Conservation (phyloP, 108 stramenopile genomes). For the Fragilariopsis cylindrus region DNA sequence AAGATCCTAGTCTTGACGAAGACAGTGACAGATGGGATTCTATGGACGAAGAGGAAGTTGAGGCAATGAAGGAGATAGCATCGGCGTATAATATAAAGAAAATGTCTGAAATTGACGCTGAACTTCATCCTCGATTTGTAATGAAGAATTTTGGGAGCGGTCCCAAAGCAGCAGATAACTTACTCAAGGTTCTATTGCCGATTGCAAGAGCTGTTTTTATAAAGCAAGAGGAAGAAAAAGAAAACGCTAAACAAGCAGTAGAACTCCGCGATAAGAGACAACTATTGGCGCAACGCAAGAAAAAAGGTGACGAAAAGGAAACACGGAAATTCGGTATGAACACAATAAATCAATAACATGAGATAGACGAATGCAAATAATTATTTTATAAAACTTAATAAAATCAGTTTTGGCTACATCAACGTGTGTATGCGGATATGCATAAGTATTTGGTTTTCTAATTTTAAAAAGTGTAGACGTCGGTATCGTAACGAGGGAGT, state of each 20-base stretch:
- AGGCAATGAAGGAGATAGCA: slow-evolving; percentile 83
- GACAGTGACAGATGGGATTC: slow-evolving; percentile 85
- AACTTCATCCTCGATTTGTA: slow-evolving; percentile 73
- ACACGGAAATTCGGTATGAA: slow-evolving; percentile 4
- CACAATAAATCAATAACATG: too few relatives aligned
- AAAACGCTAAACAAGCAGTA: slow-evolving; percentile 67
- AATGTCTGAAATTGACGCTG: slow-evolving; percentile 71
- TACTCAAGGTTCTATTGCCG: slow-evolving; percentile 77
- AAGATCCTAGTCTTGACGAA: slow-evolving; percentile 43
- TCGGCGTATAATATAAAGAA: slow-evolving; percentile 65
- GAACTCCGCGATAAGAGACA: slow-evolving; percentile 73
- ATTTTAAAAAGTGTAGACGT: too few relatives aligned
- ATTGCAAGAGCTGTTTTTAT: slow-evolving; percentile 67
- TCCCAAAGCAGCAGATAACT: slow-evolving; percentile 50
- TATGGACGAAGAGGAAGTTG: slow-evolving; percentile 82
- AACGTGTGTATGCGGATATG: too few relatives aligned
- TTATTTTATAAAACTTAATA: too few relatives aligned
- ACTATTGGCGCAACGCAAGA: slow-evolving; percentile 50
- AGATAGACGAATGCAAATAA: too few relatives aligned
- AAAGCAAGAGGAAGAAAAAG: slow-evolving; percentile 73
- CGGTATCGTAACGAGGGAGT: too few relatives aligned
- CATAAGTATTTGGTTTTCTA: too few relatives aligned
- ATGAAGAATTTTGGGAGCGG: slow-evolving; percentile 53
- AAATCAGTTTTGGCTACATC: too few relatives aligned
- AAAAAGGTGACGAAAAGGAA: slow-evolving; percentile 29